Conservation (phyloP, 306 rosid species). For the Quercus aquifolioides region DNA sequence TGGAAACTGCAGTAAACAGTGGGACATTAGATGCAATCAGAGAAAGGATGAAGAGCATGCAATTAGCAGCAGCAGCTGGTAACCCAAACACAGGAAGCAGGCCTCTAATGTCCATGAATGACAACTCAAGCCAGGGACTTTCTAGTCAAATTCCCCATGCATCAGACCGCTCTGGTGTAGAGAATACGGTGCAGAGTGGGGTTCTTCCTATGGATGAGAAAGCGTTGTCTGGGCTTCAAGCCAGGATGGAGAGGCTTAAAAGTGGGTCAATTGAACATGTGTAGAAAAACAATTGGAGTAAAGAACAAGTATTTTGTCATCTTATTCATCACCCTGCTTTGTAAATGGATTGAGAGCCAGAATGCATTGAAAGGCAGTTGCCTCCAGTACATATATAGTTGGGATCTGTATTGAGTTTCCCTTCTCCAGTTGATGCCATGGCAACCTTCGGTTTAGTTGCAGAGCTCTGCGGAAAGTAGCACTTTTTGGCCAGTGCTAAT, state of each 20-base stretch:
- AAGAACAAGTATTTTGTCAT: not conserved
- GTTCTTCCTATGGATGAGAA: constrained; percentile 95
- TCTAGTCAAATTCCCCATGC: constrained; percentile 54
- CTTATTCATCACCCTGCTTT: not conserved
- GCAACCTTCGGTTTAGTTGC: constrained; percentile 20
- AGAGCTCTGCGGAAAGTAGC: constrained; percentile 33
- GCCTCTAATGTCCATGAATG: constrained; percentile 57
- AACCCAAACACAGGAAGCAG: constrained; percentile 55
- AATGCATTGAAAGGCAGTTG: constrained; percentile 22
- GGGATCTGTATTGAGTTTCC: constrained; percentile 9
- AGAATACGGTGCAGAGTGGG: constrained; percentile 61
- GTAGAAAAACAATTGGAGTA: constrained; percentile 8
- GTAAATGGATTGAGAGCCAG: constrained; percentile 23
- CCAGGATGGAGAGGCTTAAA: constrained; percentile 98
- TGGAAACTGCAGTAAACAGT: constrained; percentile 59
- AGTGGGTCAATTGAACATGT: constrained; percentile 82
- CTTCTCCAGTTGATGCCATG: constrained; percentile 15
- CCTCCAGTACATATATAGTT: constrained; percentile 18
- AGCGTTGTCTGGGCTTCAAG: constrained; percentile 96
- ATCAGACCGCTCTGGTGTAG: constrained; percentile 41
- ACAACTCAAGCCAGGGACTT: constrained; percentile 53
- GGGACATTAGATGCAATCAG: constrained; percentile 96
- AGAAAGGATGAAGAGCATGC: constrained; percentile 98
- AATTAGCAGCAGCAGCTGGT: constrained; percentile 78
- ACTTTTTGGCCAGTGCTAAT: constrained; percentile 19